A percentile compares a stretch with the other conserved stretches of the same genome.
phyloP scores from a whole-genome alignment of 1,139 yeast species.

The Scheffersomyces illinoinensis region DNA sequence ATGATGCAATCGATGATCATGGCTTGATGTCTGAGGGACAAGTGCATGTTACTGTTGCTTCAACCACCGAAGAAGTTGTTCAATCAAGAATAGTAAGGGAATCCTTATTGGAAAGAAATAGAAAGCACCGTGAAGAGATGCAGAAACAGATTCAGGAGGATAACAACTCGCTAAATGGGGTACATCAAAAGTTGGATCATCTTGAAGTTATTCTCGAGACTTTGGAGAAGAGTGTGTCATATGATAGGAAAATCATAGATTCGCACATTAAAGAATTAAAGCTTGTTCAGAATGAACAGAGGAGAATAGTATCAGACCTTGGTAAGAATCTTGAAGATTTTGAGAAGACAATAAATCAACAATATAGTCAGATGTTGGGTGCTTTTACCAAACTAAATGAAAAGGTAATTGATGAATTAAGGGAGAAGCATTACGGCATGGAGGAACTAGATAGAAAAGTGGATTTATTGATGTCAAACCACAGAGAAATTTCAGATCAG shows the following conservation, averaged over 20 bases:
- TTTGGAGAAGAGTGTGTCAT: slow-evolving; percentile 6
- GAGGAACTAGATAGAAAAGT: slow-evolving; percentile 40
- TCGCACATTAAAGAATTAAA: slow-evolving; percentile 19
- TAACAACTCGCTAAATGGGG: background rate
- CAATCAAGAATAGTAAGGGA: slow-evolving; percentile 29
- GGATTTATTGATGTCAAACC: slow-evolving; percentile 43
- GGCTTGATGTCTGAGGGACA: slow-evolving; percentile 51
- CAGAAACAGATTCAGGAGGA: slow-evolving; percentile 3
- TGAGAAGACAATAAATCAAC: slow-evolving; percentile 28
- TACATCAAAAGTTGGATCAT: background rate
- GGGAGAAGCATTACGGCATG: slow-evolving; percentile 42
- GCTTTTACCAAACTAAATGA: slow-evolving; percentile 38
- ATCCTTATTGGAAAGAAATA: slow-evolving; percentile 41
- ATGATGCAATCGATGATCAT: slow-evolving; percentile 60
- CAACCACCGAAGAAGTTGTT: slow-evolving; percentile 17
- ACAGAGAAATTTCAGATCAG: slow-evolving; percentile 39
- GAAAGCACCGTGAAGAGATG: slow-evolving; percentile 25
- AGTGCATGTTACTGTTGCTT: slow-evolving; percentile 23
- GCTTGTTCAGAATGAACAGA: slow-evolving; percentile 17
- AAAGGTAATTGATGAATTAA: slow-evolving; percentile 45
- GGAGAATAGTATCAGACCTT: slow-evolving; percentile 15
- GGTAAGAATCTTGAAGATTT: slow-evolving; percentile 23
- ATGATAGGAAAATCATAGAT: slow-evolving; percentile 10
- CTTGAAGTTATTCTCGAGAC: slow-evolving; percentile 4
- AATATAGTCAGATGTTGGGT: slow-evolving; percentile 35